phyloP scores from a whole-genome alignment of 2,329 filamentous ascomycete species.

The Pseudocercospora fuligena region DNA sequence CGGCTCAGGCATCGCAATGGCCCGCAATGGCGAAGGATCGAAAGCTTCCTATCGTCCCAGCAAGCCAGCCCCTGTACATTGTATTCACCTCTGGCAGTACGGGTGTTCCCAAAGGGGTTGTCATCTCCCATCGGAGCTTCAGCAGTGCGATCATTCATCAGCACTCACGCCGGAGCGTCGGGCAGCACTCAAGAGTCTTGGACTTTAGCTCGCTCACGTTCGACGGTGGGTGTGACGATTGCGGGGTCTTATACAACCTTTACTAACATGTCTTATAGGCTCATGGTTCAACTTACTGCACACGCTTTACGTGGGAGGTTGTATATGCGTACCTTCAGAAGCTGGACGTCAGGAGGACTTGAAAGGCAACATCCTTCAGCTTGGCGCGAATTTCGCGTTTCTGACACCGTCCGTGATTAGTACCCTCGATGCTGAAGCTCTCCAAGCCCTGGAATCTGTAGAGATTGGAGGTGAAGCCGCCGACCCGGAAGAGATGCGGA shows the following conservation, averaged over 20 bases:
- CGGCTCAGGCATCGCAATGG: neutral
- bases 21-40: neutral
- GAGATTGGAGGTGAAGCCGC: slow-evolving; percentile 13
- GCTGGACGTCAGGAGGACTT: slow-evolving; percentile 1
- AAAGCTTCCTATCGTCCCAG: slow-evolving; percentile 8
- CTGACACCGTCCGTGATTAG: neutral
- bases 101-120: slow-evolving; percentile 23
- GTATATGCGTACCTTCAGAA: slow-evolving; percentile 22
- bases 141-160: slow-evolving; percentile 14
- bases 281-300: slow-evolving; percentile 23
- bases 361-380: neutral
- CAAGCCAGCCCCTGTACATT: slow-evolving; percentile 15
- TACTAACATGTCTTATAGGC: neutral
- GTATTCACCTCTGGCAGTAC: slow-evolving; percentile 26
- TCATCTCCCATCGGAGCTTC: slow-evolving; percentile 17
- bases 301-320: slow-evolving; percentile 24
- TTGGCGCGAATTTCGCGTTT: neutral
- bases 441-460: neutral
- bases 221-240: slow-evolving; percentile 12
- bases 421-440: slow-evolving; percentile 7
- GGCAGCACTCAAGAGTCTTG: slow-evolving; percentile 16
- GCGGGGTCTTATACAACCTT: neutral
- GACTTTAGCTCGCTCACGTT: slow-evolving; percentile 25
- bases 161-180: neutral
- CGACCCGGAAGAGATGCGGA: neutral